Evolutionary conservation across 345 rosid genomes (phyloP), one percentile per base, ranked within the genome.

Genomic region (Aquilaria sinensis): DNA sequence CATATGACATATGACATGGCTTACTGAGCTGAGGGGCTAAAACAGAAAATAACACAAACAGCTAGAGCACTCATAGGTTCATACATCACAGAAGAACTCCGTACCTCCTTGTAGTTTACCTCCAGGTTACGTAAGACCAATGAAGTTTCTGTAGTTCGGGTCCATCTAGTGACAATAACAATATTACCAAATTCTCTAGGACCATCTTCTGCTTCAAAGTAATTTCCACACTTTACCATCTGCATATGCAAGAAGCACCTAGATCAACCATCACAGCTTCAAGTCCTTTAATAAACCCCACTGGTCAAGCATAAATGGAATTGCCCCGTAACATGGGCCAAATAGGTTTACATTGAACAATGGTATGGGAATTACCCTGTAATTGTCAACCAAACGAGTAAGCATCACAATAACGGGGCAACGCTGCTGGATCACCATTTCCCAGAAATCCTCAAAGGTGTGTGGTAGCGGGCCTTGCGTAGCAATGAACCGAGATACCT

Each of bases 371-470:
- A 66, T 58, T 78, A 89, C 88, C 91, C 46, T 75, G 74, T 77
- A 75, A 65, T 80, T 77, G 71, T 94, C 96, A 6, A 85, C 88
- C 78, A 90, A 77, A 1, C 85, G 85, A 70, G 99, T 88, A 45
- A 94, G 86, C 99, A 94, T 94, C 53, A 94, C 88, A 56, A 90
- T 73, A 45, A 76, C 77, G 9, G 97, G 97, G 74, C 89, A 94
- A 67, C 74, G 89, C 53, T 69, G 64, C 64, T 90, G 99, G 41
- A 90, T 68, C 0, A 86, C 84, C 99, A 90, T 86, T 84, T 86
- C 95, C 99, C 99, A 94, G 71, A 90, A 88, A 63, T 94, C 97
- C 76, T 90, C 96, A n/a, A 53, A 70, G 41, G 96, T 90, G 53
- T 77, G 80, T 6, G 76, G 82, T 29, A 94, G 45, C 31, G 97